phyloP scores from a whole-genome alignment of 1,139 yeast species.

The Suhomyces choctaworum region DNA sequence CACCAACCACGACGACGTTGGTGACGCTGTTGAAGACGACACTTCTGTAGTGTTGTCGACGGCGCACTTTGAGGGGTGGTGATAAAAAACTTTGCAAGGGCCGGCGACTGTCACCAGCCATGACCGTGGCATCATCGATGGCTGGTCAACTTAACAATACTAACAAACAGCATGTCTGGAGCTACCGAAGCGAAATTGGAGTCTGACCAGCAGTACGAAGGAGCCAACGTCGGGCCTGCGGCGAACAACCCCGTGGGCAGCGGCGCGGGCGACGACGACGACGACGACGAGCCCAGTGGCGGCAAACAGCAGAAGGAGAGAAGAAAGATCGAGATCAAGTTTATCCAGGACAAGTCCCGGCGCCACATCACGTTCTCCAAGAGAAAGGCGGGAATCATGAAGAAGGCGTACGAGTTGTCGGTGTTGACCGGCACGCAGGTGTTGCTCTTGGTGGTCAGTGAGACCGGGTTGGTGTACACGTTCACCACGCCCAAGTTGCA shows the following conservation, averaged over 20 bases:
- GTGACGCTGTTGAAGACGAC: neutral
- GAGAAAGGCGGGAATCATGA: slow-evolving; percentile 98
- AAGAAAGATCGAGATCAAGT: slow-evolving; percentile 95
- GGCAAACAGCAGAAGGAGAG: slow-evolving; percentile 69
- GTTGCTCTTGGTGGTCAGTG: slow-evolving; percentile 87
- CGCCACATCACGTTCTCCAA: slow-evolving; percentile 97
- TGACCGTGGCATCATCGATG: too few relatives aligned
- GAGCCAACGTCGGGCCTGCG: slow-evolving; percentile 20
- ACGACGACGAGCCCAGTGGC: slow-evolving; percentile 68
- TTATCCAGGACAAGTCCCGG: slow-evolving; percentile 94
- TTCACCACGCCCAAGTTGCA: slow-evolving; percentile 97
- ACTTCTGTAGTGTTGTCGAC: neutral
- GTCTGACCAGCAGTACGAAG: slow-evolving; percentile 33
- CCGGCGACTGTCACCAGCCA: too few relatives aligned
- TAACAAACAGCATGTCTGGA: slow-evolving; percentile 33
- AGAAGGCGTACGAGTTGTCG: slow-evolving; percentile 93
- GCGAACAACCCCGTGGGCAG: slow-evolving; percentile 25
- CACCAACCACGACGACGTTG: neutral
- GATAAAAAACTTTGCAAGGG: too few relatives aligned
- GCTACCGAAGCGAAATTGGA: slow-evolving; percentile 44
- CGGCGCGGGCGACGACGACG: slow-evolving; percentile 50
- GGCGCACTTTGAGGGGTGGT: too few relatives aligned
- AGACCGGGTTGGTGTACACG: slow-evolving; percentile 97
- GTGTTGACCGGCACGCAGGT: slow-evolving; percentile 98
- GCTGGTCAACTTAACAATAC: slow-evolving; percentile 12